These are phyloP conservation scores for Colletotrichum tofieldiae DNA, from an alignment of 2,329 filamentous ascomycete genomes.

Conservation along the genomic window DNA sequence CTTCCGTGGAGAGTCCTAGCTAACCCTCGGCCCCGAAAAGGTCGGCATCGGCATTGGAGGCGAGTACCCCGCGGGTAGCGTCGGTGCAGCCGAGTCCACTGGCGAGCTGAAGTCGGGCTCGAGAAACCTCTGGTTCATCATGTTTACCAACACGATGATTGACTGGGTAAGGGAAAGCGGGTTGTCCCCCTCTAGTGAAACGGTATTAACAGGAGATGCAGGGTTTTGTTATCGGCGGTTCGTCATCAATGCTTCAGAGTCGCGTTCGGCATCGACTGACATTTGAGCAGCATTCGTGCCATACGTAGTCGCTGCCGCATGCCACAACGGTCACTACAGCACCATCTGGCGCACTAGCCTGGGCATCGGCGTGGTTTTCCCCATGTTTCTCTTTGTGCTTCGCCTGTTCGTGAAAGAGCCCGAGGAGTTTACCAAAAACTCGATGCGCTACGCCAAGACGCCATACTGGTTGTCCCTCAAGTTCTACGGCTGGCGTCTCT, in stretches of 20 bases:
- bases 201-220: neutral
- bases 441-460: constrained; percentile 74
- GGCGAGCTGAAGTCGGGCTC: constrained; percentile 86
- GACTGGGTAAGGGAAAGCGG: constrained; percentile 63
- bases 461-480: constrained; percentile 70
- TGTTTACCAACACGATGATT: constrained; percentile 92
- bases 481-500: constrained; percentile 83
- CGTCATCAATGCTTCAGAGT: neutral
- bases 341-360: constrained; percentile 88
- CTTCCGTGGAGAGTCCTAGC: neutral
- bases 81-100: constrained; percentile 87
- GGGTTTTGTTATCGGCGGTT: constrained; percentile 87
- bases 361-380: constrained; percentile 85
- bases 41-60: constrained; percentile 53
- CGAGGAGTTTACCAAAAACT: constrained; percentile 81
- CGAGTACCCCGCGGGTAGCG: constrained; percentile 87
- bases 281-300: constrained; percentile 18
- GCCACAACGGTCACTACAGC: constrained; percentile 73
- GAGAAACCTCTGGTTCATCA: constrained; percentile 91
- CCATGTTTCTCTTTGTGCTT: constrained; percentile 78
- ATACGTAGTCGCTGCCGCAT: constrained; percentile 71
- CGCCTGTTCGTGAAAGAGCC: constrained; percentile 84
- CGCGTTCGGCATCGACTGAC: neutral
- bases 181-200: constrained; percentile 43
- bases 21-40: constrained; percentile 29